A percentile compares a stretch with the other conserved stretches of the same genome.
These are phyloP conservation scores for Dioszegia aurantiaca DNA, from an alignment of 768 basidiomycete species.

Conservation along the genomic window DNA sequence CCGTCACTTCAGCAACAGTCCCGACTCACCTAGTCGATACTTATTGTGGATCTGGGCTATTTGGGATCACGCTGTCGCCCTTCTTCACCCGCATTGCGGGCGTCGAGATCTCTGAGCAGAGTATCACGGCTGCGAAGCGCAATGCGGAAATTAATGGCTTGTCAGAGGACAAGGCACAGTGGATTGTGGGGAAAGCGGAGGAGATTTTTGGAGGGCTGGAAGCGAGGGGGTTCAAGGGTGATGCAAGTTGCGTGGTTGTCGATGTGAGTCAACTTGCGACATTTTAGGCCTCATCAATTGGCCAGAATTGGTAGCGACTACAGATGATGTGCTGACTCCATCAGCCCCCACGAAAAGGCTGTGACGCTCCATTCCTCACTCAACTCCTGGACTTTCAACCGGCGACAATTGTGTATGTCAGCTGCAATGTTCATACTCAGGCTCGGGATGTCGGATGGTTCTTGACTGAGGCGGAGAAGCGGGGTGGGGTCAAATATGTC, in stretches of 20 bases:
- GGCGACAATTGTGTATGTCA: slow-evolving; percentile 77
- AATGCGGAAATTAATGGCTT: slow-evolving; percentile 57
- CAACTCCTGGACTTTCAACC: slow-evolving; percentile 73
- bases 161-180: slow-evolving; percentile 53
- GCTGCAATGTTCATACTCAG: slow-evolving; percentile 86
- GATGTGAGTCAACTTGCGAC: slow-evolving; percentile 36
- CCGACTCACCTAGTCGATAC: slow-evolving; percentile 88
- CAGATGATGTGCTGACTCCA: slow-evolving; percentile 3
- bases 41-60: slow-evolving; percentile 61
- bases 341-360: slow-evolving; percentile 96
- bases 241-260: slow-evolving; percentile 49
- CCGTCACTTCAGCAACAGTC: background rate
- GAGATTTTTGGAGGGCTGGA: slow-evolving; percentile 64
- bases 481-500: slow-evolving; percentile 60
- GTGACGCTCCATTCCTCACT: slow-evolving; percentile 66
- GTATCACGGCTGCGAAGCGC: slow-evolving; percentile 50
- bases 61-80: slow-evolving; percentile 60
- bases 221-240: slow-evolving; percentile 41
- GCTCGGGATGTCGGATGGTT: slow-evolving; percentile 75
- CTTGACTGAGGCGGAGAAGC: slow-evolving; percentile 55
- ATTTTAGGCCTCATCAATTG: too few species aligned
- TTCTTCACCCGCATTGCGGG: slow-evolving; percentile 75
- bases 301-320: too few species aligned
- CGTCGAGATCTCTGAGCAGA: slow-evolving; percentile 65
- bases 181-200: slow-evolving; percentile 72